Evolutionary conservation across 1,284 basidiomycete species (phyloP).

Genomic region (Wolfiporia cocos): DNA sequence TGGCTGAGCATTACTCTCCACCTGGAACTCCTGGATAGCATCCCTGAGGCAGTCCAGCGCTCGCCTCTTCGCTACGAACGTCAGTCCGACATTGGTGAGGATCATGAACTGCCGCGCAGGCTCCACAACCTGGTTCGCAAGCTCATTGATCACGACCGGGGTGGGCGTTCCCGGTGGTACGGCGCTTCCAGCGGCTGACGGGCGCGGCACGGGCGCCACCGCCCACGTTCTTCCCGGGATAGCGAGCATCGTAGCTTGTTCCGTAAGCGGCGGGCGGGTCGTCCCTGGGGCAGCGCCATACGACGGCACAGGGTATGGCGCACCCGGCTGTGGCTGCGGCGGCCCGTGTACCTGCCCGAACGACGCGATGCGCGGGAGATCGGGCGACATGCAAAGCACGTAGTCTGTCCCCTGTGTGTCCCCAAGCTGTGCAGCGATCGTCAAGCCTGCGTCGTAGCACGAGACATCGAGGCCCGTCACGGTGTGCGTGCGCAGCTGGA

Average conservation of each 20-base stretch:
- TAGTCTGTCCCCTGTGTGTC: conserved; percentile 72
- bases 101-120: conserved; percentile 78
- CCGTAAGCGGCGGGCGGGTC: conserved; percentile 60
- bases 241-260: conserved; percentile 69
- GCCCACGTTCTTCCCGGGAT: conserved; percentile 84
- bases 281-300: conserved; percentile 36
- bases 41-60: conserved; percentile 79
- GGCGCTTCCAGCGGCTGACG: conserved; percentile 19
- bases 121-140: conserved; percentile 75
- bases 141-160: conserved; percentile 64
- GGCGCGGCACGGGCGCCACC: conserved; percentile 53
- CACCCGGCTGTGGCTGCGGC: conserved; percentile 32
- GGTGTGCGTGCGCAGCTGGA: conserved; percentile 45
- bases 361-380: conserved; percentile 62
- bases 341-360: conserved; percentile 51
- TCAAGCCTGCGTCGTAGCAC: conserved; percentile 59
- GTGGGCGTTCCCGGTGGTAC: conserved; percentile 39
- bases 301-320: conserved; percentile 28
- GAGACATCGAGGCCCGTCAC: conserved; percentile 50
- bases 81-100: conserved; percentile 80
- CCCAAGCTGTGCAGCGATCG: conserved; percentile 61
- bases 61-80: conserved; percentile 78
- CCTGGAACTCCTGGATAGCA: conserved; percentile 66
- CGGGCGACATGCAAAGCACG: conserved; percentile 71
- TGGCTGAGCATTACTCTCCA: conserved; percentile 60